Evolutionary conservation across 352 stramenopile species (phyloP).

Genomic region (Blastocystis sp.): DNA sequence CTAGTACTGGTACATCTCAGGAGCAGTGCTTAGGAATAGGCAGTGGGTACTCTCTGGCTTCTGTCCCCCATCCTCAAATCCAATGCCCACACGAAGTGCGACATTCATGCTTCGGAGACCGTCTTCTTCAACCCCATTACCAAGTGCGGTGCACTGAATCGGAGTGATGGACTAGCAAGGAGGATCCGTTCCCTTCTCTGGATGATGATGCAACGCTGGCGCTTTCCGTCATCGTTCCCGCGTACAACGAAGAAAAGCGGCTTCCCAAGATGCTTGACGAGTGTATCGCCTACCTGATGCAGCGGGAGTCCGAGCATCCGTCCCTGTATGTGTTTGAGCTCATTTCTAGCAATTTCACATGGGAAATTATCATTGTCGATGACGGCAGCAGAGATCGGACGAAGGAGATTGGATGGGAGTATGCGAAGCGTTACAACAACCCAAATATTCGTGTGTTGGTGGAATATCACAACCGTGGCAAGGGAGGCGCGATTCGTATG

Average conservation of each 20-base stretch:
- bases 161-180: slow-evolving; percentile 10
- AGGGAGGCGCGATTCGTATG: slow-evolving; percentile 82
- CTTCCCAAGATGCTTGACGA: slow-evolving; percentile 81
- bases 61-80: slow-evolving; percentile 49
- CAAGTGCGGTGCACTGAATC: background rate
- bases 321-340: slow-evolving; percentile 40
- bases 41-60: background rate
- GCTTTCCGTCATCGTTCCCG: slow-evolving; percentile 81
- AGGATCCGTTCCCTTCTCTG: slow-evolving; percentile 65
- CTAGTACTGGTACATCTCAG: background rate
- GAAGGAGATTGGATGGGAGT: slow-evolving; percentile 75
- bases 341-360: slow-evolving; percentile 73
- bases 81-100: slow-evolving; percentile 10
- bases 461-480: slow-evolving; percentile 84
- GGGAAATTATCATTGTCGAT: slow-evolving; percentile 87
- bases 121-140: slow-evolving; percentile 43
- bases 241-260: slow-evolving; percentile 83
- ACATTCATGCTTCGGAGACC: slow-evolving; percentile 23
- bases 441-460: slow-evolving; percentile 78
- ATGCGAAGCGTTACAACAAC: slow-evolving; percentile 75
- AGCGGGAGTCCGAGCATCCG: slow-evolving; percentile 74
- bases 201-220: slow-evolving; percentile 75
- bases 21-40: background rate
- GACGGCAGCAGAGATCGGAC: slow-evolving; percentile 84
- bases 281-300: slow-evolving; percentile 78